Percentiles rank a stretch among this genome's conserved stretches.
Evolutionary conservation across 805 yeast genomes (phyloP).

Genomic region (Candida sonorensis): DNA sequence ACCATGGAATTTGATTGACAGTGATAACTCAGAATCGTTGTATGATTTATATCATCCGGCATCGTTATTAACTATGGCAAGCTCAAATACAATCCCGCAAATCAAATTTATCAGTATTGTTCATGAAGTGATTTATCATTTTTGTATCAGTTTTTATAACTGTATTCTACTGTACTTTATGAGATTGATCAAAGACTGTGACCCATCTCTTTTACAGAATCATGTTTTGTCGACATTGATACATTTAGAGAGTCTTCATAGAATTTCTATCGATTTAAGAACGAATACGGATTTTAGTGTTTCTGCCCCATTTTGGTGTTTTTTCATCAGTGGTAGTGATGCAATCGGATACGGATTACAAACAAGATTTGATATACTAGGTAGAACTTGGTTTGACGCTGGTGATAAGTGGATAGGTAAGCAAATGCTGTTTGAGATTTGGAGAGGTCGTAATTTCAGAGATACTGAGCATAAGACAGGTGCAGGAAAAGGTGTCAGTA

Average conservation of each 20-base stretch:
- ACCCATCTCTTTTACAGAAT: conserved; percentile 29
- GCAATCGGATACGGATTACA: conserved; percentile 27
- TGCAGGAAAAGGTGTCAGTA: conserved; percentile 1
- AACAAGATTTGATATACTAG: conserved; percentile 25
- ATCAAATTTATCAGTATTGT: conserved; percentile 28
- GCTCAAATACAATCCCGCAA: neutral
- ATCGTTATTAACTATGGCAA: neutral
- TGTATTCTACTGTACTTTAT: conserved; percentile 37
- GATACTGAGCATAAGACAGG: neutral
- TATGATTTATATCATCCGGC: neutral
- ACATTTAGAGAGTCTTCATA: conserved; percentile 28
- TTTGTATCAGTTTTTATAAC: conserved; percentile 35
- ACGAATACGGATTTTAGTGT: conserved; percentile 21
- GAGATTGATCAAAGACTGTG: conserved; percentile 38
- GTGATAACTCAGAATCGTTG: conserved; percentile 2
- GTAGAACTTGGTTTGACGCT: conserved; percentile 27
- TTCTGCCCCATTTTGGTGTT: conserved; percentile 42
- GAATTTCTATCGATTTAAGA: conserved; percentile 13
- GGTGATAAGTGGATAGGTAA: conserved; percentile 48
- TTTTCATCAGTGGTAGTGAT: conserved; percentile 39
- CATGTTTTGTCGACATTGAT: conserved; percentile 29
- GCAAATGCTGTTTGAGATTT: conserved; percentile 45
- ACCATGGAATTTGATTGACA: conserved; percentile 35
- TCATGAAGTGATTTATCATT: conserved; percentile 36
- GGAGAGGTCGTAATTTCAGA: conserved; percentile 34